Conservation (phyloP, 345 rosid genomes). For the Arabis alpina region DNA sequence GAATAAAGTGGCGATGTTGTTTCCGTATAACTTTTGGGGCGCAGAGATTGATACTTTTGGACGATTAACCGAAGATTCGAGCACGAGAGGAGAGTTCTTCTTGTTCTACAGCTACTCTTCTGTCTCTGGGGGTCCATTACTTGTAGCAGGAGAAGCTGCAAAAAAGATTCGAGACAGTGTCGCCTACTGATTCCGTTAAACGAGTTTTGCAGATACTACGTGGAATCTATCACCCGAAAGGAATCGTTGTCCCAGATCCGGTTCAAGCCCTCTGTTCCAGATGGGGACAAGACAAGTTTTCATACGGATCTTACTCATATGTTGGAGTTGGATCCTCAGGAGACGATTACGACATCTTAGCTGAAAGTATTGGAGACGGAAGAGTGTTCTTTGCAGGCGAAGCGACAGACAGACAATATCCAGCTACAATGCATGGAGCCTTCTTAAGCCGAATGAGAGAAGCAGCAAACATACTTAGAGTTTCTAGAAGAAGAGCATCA, state of each 20-base stretch:
- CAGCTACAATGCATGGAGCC: conserved; percentile 99
- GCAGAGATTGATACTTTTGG: conserved; percentile 95
- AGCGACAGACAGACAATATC: conserved; percentile 93
- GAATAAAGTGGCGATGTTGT: conserved; percentile 90
- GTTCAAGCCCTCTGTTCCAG: conserved; percentile 90
- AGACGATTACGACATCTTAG: conserved; percentile 92
- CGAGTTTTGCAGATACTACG: conserved; percentile 73
- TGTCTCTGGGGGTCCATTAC: conserved; percentile 91
- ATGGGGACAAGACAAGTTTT: conserved; percentile 88
- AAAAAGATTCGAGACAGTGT: conserved; percentile 75
- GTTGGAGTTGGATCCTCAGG: conserved; percentile 94
- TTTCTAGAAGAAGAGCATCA: conserved; percentile 63
- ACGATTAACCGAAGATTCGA: conserved; percentile 75
- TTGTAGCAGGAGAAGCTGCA: conserved; percentile 93
- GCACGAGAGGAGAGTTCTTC: conserved; percentile 89
- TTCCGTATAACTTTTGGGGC: conserved; percentile 89
- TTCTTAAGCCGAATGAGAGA: conserved; percentile 98
- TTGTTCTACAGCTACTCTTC: conserved; percentile 90
- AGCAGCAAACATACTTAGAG: conserved; percentile 84
- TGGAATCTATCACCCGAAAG: conserved; percentile 85
- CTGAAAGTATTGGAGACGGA: conserved; percentile 91
- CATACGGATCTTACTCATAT: conserved; percentile 87
- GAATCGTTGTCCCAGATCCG: conserved; percentile 94
- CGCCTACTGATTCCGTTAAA: conserved; percentile 85
- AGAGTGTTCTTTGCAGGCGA: conserved; percentile 98